Conservation (phyloP, 139 green algal species). For the Pseudopediastrum boryanum region DNA sequence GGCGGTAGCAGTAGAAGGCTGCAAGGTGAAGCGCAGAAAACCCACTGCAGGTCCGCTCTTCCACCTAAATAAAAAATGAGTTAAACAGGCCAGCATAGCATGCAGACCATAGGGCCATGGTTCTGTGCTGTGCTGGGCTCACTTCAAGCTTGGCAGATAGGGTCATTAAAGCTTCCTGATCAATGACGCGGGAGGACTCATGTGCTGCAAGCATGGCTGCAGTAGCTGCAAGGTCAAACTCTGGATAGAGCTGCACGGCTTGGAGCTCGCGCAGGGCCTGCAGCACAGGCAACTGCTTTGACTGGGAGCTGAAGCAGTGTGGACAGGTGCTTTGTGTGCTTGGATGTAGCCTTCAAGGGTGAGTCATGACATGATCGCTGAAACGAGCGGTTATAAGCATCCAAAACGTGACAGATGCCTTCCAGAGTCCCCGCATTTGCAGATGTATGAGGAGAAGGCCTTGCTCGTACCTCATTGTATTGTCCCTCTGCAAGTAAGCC, state of each 20-base stretch:
- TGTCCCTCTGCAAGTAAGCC: slow-evolving; percentile 59
- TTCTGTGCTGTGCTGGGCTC: neutral
- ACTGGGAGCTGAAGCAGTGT: neutral
- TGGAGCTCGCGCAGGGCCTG: slow-evolving; percentile 70
- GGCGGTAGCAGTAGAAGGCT: slow-evolving; percentile 53
- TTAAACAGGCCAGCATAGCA: neutral
- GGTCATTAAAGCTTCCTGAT: slow-evolving; percentile 63
- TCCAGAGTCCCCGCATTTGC: too few relatives aligned
- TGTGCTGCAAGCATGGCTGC: slow-evolving; percentile 64
- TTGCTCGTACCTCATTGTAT: slow-evolving; percentile 59
- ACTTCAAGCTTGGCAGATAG: slow-evolving; percentile 60
- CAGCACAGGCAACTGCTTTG: neutral
- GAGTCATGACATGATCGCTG: too few relatives aligned
- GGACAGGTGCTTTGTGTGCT: neutral
- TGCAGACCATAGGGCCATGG: too few relatives aligned
- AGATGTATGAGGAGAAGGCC: too few relatives aligned
- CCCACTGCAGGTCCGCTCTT: slow-evolving; percentile 46
- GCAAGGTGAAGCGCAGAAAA: slow-evolving; percentile 52
- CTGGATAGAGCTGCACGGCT: slow-evolving; percentile 34
- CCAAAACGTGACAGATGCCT: too few relatives aligned
- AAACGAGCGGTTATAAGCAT: too few relatives aligned
- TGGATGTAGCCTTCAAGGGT: neutral
- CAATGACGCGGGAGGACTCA: slow-evolving; percentile 54
- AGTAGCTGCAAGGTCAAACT: slow-evolving; percentile 55
- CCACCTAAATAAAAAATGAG: slow-evolving; percentile 23